Percentiles rank a stretch among this genome's conserved stretches.
These are phyloP conservation scores for Annulohypoxylon truncatum DNA, from an alignment of 2,329 filamentous ascomycete genomes.

Conservation along the genomic window DNA sequence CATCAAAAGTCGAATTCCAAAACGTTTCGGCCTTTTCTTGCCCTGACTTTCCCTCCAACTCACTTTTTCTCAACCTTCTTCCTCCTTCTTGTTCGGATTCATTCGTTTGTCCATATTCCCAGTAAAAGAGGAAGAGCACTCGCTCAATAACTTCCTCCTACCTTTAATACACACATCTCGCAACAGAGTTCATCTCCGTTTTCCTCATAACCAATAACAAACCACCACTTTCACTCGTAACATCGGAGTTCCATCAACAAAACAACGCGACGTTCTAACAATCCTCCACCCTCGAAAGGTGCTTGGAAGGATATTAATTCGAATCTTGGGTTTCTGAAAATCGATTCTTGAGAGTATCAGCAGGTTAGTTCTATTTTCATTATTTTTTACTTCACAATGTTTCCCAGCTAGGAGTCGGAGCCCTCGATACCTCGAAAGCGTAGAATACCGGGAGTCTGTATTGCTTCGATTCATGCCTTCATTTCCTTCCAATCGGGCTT, in stretches of 20 bases:
- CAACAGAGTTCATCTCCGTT: constrained; percentile 26
- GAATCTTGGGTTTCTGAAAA: constrained; percentile 35
- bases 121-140: constrained; percentile 51
- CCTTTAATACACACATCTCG: constrained; percentile 48
- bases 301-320: constrained; percentile 16
- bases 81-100: constrained; percentile 52
- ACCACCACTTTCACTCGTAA: constrained; percentile 25
- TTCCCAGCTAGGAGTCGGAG: neutral
- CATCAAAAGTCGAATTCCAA: constrained; percentile 51
- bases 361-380: constrained; percentile 30
- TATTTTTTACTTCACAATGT: neutral
- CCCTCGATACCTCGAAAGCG: neutral
- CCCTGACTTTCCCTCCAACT: constrained; percentile 46
- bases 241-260: constrained; percentile 18
- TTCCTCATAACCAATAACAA: constrained; percentile 30
- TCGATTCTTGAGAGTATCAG: constrained; percentile 30
- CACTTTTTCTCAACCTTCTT: constrained; percentile 41
- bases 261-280: constrained; percentile 16
- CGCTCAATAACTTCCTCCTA: constrained; percentile 52
- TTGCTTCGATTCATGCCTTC: neutral
- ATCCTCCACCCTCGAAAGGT: constrained; percentile 10
- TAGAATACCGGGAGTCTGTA: neutral
- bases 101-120: constrained; percentile 54
- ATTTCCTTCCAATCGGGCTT: constrained; percentile 12
- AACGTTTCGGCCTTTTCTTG: constrained; percentile 53